Conservation (phyloP, 1,284 basidiomycete genomes). For the Baeospora myosura region DNA sequence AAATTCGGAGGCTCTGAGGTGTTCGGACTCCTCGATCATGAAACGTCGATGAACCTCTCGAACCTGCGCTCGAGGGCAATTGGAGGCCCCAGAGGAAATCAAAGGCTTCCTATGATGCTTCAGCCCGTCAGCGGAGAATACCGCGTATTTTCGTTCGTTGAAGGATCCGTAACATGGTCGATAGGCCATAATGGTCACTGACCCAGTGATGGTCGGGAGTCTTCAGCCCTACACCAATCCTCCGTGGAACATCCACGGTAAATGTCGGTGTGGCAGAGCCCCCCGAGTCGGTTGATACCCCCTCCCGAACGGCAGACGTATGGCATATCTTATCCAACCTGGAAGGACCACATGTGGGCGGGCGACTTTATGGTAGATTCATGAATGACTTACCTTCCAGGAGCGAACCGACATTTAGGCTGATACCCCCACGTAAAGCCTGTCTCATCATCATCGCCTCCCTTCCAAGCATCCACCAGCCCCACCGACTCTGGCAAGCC, state of each 20-base stretch:
- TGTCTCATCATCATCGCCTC: background rate
- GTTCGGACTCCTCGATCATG: too few species aligned
- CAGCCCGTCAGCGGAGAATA: too few species aligned
- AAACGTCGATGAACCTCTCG: too few species aligned
- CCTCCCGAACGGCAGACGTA: too few species aligned
- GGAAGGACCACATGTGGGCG: background rate
- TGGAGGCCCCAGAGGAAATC: too few species aligned
- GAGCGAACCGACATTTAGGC: background rate
- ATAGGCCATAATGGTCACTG: slow-evolving; percentile 1
- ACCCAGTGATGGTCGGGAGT: background rate
- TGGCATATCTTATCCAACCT: slow-evolving; percentile 1
- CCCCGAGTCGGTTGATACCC: too few species aligned
- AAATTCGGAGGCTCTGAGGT: too few species aligned
- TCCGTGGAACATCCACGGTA: background rate
- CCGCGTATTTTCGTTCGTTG: too few species aligned
- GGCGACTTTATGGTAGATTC: background rate
- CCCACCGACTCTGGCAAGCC: background rate
- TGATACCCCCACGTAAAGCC: slow-evolving; percentile 1
- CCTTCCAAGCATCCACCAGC: background rate
- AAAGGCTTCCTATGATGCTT: too few species aligned
- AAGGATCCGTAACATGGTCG: background rate
- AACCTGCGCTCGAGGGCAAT: too few species aligned
- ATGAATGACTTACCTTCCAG: background rate
- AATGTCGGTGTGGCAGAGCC: too few species aligned
- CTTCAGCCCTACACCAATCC: slow-evolving; percentile 1